Evolutionary conservation across 1,284 basidiomycete genomes (phyloP).

Genomic region (Violaceomyces palustris): DNA sequence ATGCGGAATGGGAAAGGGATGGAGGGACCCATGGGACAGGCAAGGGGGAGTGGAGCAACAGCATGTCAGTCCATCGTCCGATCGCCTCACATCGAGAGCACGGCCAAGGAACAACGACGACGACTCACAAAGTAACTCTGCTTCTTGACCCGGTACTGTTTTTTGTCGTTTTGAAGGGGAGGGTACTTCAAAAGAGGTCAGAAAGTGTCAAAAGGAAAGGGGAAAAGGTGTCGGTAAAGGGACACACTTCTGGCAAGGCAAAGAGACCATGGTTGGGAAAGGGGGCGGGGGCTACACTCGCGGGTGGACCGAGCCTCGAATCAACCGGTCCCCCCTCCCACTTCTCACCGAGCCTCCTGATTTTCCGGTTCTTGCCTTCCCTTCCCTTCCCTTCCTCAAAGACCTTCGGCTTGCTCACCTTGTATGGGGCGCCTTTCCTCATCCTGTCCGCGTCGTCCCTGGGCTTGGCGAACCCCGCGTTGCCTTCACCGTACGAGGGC

Average conservation of each 20-base stretch:
- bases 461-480: constrained; percentile 38
- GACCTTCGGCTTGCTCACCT: constrained; percentile 22
- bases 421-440: constrained; percentile 42
- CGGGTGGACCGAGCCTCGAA: neutral
- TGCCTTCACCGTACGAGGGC: constrained; percentile 37
- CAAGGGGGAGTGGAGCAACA: too few species aligned
- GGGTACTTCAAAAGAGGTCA: constrained; percentile 36
- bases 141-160: constrained; percentile 45
- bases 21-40: too few species aligned
- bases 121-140: constrained; percentile 42
- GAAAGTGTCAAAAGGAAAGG: too few species aligned
- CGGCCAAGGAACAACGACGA: neutral
- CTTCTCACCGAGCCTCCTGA: neutral
- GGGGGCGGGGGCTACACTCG: neutral
- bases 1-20: too few species aligned
- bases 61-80: too few species aligned
- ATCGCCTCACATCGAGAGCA: too few species aligned
- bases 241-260: too few species aligned
- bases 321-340: too few species aligned
- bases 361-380: neutral
- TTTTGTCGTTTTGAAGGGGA: too few species aligned
- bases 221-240: too few species aligned
- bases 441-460: constrained; percentile 43
- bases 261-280: constrained; percentile 1
- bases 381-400: neutral